phyloP scores from a whole-genome alignment of 2,329 filamentous ascomycete species.

The Colletotrichum sp. region DNA sequence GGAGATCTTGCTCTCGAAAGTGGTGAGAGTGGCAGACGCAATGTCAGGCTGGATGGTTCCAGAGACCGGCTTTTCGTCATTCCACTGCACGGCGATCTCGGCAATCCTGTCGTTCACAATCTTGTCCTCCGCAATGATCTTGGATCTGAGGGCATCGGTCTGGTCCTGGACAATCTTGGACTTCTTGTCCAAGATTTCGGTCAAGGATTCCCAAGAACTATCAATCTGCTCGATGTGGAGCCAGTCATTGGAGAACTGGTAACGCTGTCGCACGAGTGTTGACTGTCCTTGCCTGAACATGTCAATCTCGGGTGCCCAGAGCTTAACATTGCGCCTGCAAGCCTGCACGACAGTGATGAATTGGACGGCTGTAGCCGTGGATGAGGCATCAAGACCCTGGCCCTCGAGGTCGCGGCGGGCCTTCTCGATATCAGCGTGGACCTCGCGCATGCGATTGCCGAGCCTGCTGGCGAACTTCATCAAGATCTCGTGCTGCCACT shows the following conservation, averaged over 20 bases:
- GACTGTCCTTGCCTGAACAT: constrained; percentile 96
- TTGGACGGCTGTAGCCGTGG: constrained; percentile 94
- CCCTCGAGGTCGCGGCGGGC: constrained; percentile 89
- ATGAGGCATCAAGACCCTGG: constrained; percentile 91
- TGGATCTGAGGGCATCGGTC: constrained; percentile 90
- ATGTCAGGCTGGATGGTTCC: constrained; percentile 90
- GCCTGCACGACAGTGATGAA: constrained; percentile 99
- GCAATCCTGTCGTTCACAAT: constrained; percentile 87
- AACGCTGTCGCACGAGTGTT: constrained; percentile 87
- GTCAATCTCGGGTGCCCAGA: constrained; percentile 95
- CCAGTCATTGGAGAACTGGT: constrained; percentile 94
- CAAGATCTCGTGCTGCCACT: constrained; percentile 98
- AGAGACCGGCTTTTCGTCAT: constrained; percentile 95
- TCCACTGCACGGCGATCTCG: constrained; percentile 88
- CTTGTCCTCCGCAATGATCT: constrained; percentile 93
- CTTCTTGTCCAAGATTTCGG: constrained; percentile 90
- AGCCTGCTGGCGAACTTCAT: constrained; percentile 91
- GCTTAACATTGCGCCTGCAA: constrained; percentile 90
- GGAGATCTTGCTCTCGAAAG: constrained; percentile 85
- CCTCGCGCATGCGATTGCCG: constrained; percentile 88
- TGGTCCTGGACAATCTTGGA: constrained; percentile 96
- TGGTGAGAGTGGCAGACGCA: constrained; percentile 80
- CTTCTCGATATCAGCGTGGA: constrained; percentile 90
- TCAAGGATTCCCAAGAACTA: constrained; percentile 92
- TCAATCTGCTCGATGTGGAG: constrained; percentile 95